Conservation (phyloP, 1,284 basidiomycete species). For the Psilocybe mexicana region DNA sequence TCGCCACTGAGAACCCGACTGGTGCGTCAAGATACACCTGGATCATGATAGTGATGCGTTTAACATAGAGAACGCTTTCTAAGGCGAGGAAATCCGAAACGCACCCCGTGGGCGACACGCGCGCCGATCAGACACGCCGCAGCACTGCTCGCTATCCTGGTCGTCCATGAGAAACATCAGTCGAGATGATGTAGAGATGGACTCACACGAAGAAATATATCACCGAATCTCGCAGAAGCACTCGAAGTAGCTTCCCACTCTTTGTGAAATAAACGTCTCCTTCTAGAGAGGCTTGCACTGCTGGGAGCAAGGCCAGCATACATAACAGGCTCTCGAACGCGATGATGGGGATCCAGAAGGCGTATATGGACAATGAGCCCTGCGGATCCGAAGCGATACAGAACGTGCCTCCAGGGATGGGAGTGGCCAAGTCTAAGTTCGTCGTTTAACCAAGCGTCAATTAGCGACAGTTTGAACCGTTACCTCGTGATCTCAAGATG, state of each 20-base stretch:
- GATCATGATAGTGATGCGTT: no score
- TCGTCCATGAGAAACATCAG: no score
- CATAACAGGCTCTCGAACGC: not conserved
- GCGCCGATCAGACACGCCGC: not conserved
- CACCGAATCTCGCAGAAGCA: not conserved
- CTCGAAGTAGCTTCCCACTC: not conserved
- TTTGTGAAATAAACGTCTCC: not conserved
- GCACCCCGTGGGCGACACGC: not conserved
- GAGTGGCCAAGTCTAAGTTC: not conserved
- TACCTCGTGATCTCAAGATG: not conserved
- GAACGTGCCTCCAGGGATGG: not conserved
- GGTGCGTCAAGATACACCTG: not conserved
- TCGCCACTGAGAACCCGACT: not conserved
- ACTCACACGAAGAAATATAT: not conserved
- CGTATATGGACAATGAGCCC: not conserved
- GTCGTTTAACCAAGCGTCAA: no score
- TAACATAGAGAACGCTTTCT: not conserved
- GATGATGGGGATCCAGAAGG: not conserved
- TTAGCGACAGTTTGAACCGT: not conserved
- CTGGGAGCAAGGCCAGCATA: not conserved
- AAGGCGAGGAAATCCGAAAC: not conserved
- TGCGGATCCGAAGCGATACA: not conserved
- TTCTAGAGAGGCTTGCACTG: not conserved
- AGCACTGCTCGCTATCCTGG: not conserved
- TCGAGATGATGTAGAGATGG: not conserved